phyloP scores from a whole-genome alignment of 2,329 filamentous ascomycete species.

The Graphilbum sp. region DNA sequence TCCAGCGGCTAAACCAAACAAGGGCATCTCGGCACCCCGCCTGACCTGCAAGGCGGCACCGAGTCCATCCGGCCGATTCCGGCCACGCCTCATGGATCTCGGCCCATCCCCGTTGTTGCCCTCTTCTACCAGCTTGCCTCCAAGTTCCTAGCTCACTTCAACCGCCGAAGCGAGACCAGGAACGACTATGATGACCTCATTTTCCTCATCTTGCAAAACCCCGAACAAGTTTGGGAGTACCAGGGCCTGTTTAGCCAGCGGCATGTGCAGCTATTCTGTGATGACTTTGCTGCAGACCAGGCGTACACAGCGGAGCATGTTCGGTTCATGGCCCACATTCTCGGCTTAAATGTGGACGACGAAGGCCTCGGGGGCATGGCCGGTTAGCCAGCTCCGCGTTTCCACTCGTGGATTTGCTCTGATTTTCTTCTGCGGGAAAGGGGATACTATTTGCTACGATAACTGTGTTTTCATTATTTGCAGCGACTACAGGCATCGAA shows the following conservation, averaged over 20 bases:
- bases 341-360: background rate
- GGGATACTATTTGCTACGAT: background rate
- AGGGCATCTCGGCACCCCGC: constrained; percentile 7
- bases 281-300: background rate
- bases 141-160: constrained; percentile 6
- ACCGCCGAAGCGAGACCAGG: constrained; percentile 1
- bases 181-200: constrained; percentile 7
- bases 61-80: constrained; percentile 5
- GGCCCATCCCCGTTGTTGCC: constrained; percentile 4
- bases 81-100: constrained; percentile 2
- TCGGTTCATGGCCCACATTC: background rate
- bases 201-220: constrained; percentile 5
- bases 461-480: background rate
- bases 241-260: background rate
- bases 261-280: constrained; percentile 1
- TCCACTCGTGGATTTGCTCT: too few relatives aligned
- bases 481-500: too few relatives aligned
- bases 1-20: background rate
- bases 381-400: background rate
- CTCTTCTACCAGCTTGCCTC: constrained; percentile 5
- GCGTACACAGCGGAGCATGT: background rate
- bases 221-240: constrained; percentile 1
- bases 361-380: background rate
- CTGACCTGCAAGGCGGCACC: constrained; percentile 3
- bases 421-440: too few relatives aligned